Evolutionary conservation across 306 rosid genomes (phyloP).

Genomic region (Arachis stenosperma): DNA sequence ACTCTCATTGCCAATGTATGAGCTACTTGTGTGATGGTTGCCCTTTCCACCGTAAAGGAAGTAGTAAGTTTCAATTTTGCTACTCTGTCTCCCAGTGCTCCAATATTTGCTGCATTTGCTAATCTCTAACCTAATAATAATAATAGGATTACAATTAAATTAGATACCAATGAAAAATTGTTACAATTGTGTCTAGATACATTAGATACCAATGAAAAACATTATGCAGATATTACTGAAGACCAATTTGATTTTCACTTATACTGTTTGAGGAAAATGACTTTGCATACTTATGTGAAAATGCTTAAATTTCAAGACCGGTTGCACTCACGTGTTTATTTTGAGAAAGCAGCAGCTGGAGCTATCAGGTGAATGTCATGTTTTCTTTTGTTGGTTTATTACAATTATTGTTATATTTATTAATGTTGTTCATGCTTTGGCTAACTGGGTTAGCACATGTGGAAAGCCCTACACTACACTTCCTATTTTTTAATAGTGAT

Average conservation of each 20-base stretch:
- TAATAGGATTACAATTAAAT: not conserved
- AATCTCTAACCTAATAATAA: not conserved
- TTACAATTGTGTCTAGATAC: no score
- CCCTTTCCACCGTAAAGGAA: conserved; percentile 30
- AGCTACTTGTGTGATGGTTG: no score
- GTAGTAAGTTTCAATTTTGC: conserved; percentile 49
- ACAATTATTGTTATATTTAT: not conserved
- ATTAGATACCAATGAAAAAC: conserved; percentile 59
- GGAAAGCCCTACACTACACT: conserved; percentile 34
- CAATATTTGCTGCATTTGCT: conserved; percentile 5
- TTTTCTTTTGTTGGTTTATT: conserved; percentile 20
- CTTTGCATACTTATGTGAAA: conserved; percentile 90
- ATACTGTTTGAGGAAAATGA: conserved; percentile 98
- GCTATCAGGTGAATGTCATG: conserved; percentile 71
- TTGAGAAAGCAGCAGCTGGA: conserved; percentile 96
- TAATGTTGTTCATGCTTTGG: conserved; percentile 26
- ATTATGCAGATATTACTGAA: conserved; percentile 93
- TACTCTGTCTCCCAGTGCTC: not conserved
- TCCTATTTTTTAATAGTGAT: conserved; percentile 68
- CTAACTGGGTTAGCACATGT: not conserved
- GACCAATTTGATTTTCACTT: conserved; percentile 99
- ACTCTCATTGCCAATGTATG: conserved; percentile 42
- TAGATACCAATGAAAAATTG: not conserved
- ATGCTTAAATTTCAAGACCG: conserved; percentile 98
- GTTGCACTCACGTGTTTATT: conserved; percentile 88